Percentiles rank a stretch among this genome's conserved stretches.
These are phyloP conservation scores for Phalaenopsis hybrid DNA, from an alignment of 116 monocot genomes.

Conservation along the genomic window DNA sequence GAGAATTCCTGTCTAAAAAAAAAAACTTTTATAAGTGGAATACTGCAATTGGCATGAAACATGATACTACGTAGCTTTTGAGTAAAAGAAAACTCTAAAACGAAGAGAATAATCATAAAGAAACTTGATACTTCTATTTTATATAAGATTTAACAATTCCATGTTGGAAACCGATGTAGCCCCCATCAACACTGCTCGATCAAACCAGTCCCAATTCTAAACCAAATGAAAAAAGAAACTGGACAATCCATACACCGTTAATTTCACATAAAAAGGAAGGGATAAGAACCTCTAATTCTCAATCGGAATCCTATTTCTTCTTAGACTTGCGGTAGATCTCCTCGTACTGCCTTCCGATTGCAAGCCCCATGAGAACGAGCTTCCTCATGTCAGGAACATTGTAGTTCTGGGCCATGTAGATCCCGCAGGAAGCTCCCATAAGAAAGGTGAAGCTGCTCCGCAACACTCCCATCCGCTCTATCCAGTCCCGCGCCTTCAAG, in stretches of 20 bases:
- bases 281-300: neutral
- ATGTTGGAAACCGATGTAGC: too few species aligned
- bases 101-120: too few species aligned
- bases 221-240: neutral
- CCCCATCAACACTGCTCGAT: neutral
- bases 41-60: too few species aligned
- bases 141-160: too few species aligned
- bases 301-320: slow-evolving; percentile 11
- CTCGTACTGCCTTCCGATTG: slow-evolving; percentile 27
- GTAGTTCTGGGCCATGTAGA: slow-evolving; percentile 43
- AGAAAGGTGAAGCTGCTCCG: slow-evolving; percentile 23
- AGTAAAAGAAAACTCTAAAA: too few species aligned
- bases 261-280: neutral
- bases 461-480: slow-evolving; percentile 17
- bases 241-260: neutral
- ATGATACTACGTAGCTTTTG: too few species aligned
- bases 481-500: too few species aligned
- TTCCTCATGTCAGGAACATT: slow-evolving; percentile 33
- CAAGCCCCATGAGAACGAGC: slow-evolving; percentile 18
- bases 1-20: too few species aligned
- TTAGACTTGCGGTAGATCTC: slow-evolving; percentile 34
- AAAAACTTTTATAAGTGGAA: too few species aligned
- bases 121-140: too few species aligned
- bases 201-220: neutral
- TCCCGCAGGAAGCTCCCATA: slow-evolving; percentile 16